Evolutionary conservation across 1,139 yeast genomes (phyloP), one percentile per base, ranked within the genome.

Genomic region (Blastobotrys aristatus): DNA sequence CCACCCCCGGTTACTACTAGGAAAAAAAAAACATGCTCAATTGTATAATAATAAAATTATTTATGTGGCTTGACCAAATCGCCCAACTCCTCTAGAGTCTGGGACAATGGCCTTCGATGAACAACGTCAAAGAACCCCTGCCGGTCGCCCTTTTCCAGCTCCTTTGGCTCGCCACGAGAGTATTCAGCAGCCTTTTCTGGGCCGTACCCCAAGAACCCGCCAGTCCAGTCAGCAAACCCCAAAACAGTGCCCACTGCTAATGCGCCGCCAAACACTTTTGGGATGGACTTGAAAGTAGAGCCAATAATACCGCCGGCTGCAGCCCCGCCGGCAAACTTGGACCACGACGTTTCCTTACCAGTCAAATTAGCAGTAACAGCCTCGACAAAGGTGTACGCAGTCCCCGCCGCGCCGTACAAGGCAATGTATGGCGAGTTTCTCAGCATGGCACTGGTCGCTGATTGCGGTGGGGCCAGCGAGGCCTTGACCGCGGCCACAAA

Each of bases 41-140:
- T 14, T 41, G 26, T 42, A 27, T 34, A 34, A 30, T 30, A 43
- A 43, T 43, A n/a, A 27, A 24, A 26, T 44, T 44, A 45, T 30
- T 53, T 55, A 48, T 53, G 47, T 4, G 61, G 60, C 44, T 53
- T 51, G 22, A 57, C 56, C 42, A 56, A 47, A 44, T 68, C 72
- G 35, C 95, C 95, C 59, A 86, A 74, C 60, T 81, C 83, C 55
- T 80, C 84, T 34, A 84, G 76, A 17, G 95, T 85, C 68, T 85
- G 90, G 31, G 89, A 80, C 58, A 86, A 70, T 22, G 95, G 95
- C 64, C 87, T 79, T 73, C 95, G 81, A 71, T 81, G 79, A 68
- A 82, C 80, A 40, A 82, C 82, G 57, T 85, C 94, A 89, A 90
- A 86, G 71, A 84, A 84, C 33, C 81, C 80, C 68, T 84, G 92